Conservation (phyloP, 2,329 filamentous ascomycete genomes). For the Aspergillus awamori region DNA sequence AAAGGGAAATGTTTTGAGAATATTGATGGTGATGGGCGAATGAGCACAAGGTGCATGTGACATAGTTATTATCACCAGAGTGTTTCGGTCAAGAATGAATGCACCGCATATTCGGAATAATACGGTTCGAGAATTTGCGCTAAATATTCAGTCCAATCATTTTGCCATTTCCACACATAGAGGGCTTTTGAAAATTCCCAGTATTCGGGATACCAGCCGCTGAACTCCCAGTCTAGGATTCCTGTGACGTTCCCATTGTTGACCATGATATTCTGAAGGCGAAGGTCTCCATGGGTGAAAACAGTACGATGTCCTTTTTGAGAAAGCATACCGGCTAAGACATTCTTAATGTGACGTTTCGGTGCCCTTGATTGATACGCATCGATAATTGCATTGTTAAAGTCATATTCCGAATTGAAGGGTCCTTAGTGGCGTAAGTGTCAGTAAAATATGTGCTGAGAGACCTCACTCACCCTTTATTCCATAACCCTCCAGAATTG, state of each 20-base stretch:
- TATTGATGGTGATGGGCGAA: no score
- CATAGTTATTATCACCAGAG: neutral
- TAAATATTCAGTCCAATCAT: neutral
- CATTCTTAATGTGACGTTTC: conserved; percentile 22
- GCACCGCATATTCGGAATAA: neutral
- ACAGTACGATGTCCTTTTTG: conserved; percentile 24
- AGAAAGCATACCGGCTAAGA: conserved; percentile 19
- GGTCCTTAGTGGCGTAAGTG: conserved; percentile 19
- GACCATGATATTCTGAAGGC: neutral
- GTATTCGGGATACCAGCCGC: conserved; percentile 1
- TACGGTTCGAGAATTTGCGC: neutral
- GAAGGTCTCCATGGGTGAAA: conserved; percentile 6
- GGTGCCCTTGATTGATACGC: conserved; percentile 22
- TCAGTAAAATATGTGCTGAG: neutral
- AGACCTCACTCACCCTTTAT: conserved; percentile 9
- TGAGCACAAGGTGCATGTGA: no score
- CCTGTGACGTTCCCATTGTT: neutral
- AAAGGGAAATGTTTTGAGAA: no score
- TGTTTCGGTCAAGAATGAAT: neutral
- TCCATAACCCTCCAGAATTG: conserved; percentile 12
- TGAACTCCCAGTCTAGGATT: conserved; percentile 1
- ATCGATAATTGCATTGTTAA: conserved; percentile 29
- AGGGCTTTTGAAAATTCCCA: conserved; percentile 1
- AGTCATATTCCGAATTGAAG: conserved; percentile 29
- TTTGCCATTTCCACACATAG: neutral